Evolutionary conservation across 2,329 filamentous ascomycete genomes (phyloP), one percentile per base, ranked within the genome.

Genomic region (Blastomyces gilchristii): DNA sequence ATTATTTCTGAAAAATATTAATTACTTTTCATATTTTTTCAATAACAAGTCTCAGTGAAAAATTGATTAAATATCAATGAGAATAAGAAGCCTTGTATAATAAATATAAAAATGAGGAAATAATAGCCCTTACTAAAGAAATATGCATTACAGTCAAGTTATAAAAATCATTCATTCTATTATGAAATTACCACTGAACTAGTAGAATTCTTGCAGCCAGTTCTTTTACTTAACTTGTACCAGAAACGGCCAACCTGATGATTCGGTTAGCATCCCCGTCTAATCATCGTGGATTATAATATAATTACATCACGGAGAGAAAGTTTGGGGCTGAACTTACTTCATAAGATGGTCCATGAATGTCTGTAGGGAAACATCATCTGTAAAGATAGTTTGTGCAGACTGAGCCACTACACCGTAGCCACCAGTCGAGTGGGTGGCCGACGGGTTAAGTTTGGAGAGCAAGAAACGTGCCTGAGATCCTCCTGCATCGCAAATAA

Each of bases 341-440:
- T 99, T 99, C 94, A 99, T 99, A 74, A 99, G 81, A 78, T 97
- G 92, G 72, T 99, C 94, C 94, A 99, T 99, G 74, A 99, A 99
- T 1, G 93, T 97, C 77, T 97, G 93, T 73, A 99, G 80, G 62
- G 91, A 97, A 62, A 99, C 94, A 76, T 99, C 94, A 72, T 99
- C 94, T 0, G 94, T 99, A 79, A 99, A 99, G 71, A 99, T 99
- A 5, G 94, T 99, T 77, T 99, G 94, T 9, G 93, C 92, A 57
- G 89, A 92, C 72, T 93, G 90, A 39, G 89, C 86, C 58, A 93
- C 89, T 65, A 91, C 92, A 63, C 94, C 94, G 72, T 96, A 97
- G 14, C 90, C 89, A 61, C 91, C 90, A 0, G 89, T 92, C 0
- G 94, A 97, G 75, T 99, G 94, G 16, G 94, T 99, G 3, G 94